These are phyloP conservation scores for Eragrostis tef DNA, from an alignment of 202 grass and related monocot species.

Conservation along the genomic window DNA sequence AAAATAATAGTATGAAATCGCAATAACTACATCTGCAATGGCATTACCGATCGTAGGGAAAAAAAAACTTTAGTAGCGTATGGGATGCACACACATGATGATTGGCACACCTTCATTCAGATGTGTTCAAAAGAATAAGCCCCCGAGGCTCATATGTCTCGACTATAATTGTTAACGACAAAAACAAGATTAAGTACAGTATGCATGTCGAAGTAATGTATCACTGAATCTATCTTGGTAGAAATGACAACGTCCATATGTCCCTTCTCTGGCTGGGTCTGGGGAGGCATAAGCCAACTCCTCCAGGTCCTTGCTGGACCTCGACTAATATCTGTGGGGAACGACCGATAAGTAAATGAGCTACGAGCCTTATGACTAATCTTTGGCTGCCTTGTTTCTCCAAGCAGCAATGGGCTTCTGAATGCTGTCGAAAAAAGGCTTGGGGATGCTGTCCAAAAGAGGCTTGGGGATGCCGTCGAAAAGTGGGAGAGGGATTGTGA, in stretches of 20 bases:
- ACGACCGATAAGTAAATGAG: not conserved
- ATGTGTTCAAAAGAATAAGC: constrained; percentile 32
- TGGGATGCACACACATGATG: not conserved
- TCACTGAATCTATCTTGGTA: constrained; percentile 34
- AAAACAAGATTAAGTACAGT: constrained; percentile 43
- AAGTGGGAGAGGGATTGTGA: constrained; percentile 55
- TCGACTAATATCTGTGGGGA: constrained; percentile 13
- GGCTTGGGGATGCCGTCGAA: constrained; percentile 64
- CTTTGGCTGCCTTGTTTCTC: constrained; percentile 77
- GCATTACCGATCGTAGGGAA: not conserved
- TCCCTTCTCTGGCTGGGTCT: constrained; percentile 22
- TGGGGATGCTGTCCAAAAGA: constrained; percentile 55
- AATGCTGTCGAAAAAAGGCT: constrained; percentile 58
- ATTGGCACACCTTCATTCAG: constrained; percentile 26
- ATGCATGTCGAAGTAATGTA: constrained; percentile 36
- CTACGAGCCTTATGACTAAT: constrained; percentile 52
- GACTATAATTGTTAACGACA: constrained; percentile 17
- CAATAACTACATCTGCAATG: not conserved
- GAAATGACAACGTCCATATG: not conserved
- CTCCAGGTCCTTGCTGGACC: constrained; percentile 3
- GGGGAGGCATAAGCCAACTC: constrained; percentile 44
- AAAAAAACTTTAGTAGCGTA: constrained; percentile 38
- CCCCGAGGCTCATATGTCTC: not conserved
- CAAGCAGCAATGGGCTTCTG: constrained; percentile 60
- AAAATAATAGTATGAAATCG: too few species aligned